Base-by-base conservation (phyloP, 805 yeast genomes). In the Wickerhamomyces bovis region DNA sequence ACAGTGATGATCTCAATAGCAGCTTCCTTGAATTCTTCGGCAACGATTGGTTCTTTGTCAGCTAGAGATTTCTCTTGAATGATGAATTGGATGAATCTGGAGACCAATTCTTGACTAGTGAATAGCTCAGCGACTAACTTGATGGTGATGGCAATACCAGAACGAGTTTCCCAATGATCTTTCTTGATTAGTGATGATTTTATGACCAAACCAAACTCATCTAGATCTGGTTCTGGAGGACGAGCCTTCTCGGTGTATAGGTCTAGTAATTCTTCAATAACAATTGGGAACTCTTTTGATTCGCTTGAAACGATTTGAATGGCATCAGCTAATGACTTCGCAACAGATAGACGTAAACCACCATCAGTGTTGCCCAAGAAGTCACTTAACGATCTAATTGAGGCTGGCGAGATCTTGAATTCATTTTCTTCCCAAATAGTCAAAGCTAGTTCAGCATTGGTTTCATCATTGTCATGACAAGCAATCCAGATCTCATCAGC, bases 11-110 rank as follows among this genome's bases (percentile, higher is more conserved):
- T 72, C 38, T 75, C 79, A 48, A 87, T 73, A 43, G 96, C 98
- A n/a, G 97, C 94, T 46, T 85, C 92, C 58, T 88, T 89, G 62
- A 89, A 74, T 60, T 86, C 95, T 51, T 81, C 85, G 44, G 94
- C 77, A 4, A 89, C 96, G 44, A 78, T 65, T 0, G 76, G 67
- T 48, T 86, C 85, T 48, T 76, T 73, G 60, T 90, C 98, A 25
- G 88, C 89, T 39, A 89, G 69, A 1, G 92, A 86, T 40, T 76
- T 74, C 42, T 73, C 77, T 16, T 76, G 70, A 25, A 84, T 77
- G 45, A 88, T 67, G 62, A 87, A 88, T 20, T 66, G 63, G 56
- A 89, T 77, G n/a, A 88, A 63, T 25, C 64, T 60, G 12, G 75
- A 73, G 33, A 88, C 77, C 8, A 75, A 65, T 1, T 63, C 60